These are phyloP conservation scores for Blastocystis hominis DNA, from an alignment of 352 stramenopile species.

Conservation along the genomic window DNA sequence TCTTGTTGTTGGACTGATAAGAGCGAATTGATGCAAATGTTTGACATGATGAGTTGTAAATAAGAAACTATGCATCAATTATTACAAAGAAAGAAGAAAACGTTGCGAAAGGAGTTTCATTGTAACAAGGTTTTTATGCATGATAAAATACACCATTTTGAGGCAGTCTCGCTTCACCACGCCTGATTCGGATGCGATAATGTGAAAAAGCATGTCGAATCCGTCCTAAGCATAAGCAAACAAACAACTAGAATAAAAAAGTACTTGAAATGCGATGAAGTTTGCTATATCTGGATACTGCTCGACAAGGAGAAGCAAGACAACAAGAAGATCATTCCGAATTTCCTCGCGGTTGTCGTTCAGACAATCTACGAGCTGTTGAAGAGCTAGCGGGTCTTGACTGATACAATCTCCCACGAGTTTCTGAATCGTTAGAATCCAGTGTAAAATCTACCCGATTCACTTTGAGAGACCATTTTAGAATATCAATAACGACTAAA, in stretches of 20 bases:
- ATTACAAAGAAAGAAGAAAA: not conserved
- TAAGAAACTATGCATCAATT: not conserved
- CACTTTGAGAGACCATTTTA: not conserved
- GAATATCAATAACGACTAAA: constrained; percentile 26
- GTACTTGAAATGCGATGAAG: constrained; percentile 41
- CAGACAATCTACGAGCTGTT: constrained; percentile 36
- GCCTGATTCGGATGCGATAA: not conserved
- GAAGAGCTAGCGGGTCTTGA: constrained; percentile 1
- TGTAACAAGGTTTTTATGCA: constrained; percentile 41
- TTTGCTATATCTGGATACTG: constrained; percentile 46
- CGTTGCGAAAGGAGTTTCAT: constrained; percentile 38
- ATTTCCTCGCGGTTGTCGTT: constrained; percentile 46
- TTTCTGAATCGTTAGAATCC: not conserved
- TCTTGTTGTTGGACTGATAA: not conserved
- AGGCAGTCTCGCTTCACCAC: constrained; percentile 11
- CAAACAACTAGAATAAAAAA: not conserved
- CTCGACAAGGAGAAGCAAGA: constrained; percentile 18
- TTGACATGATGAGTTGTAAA: not conserved
- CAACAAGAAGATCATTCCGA: constrained; percentile 35
- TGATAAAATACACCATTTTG: constrained; percentile 25
- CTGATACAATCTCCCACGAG: constrained; percentile 33
- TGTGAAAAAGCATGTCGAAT: constrained; percentile 51
- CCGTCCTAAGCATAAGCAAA: not conserved
- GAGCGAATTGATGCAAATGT: not conserved
- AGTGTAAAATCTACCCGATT: not conserved